Evolutionary conservation across 306 rosid species (phyloP).

Genomic region (Castanea sativa): DNA sequence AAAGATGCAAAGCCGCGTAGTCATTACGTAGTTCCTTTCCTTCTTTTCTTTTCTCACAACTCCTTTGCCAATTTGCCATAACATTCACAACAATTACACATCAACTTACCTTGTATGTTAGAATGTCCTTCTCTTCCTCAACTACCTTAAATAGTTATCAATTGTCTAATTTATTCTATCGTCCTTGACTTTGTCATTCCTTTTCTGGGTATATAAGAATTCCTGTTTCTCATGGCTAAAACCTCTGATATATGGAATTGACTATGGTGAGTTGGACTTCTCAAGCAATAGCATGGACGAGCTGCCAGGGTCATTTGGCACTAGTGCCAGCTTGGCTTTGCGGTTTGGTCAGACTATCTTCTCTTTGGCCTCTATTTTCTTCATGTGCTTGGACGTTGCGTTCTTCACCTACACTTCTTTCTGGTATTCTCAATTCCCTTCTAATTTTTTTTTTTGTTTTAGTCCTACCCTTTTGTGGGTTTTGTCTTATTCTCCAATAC

Average conservation of each 20-base stretch:
- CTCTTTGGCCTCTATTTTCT: conserved; percentile 83
- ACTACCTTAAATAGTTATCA: neutral
- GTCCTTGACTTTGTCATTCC: neutral
- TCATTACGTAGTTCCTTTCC: conserved; percentile 10
- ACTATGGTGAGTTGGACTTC: conserved; percentile 27
- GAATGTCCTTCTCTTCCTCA: neutral
- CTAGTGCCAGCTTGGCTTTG: conserved; percentile 91
- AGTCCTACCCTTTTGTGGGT: conserved; percentile 9
- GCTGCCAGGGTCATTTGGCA: conserved; percentile 88
- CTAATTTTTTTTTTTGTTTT: neutral
- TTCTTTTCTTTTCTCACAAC: neutral
- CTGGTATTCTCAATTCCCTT: conserved; percentile 46
- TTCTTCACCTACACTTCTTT: conserved; percentile 83
- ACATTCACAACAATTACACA: neutral
- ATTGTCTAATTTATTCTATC: neutral
- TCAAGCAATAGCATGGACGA: conserved; percentile 60
- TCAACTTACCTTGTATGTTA: neutral
- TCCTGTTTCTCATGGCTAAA: conserved; percentile 3
- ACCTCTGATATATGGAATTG: conserved; percentile 17
- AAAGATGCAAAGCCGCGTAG: conserved; percentile 21
- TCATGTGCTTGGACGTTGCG: conserved; percentile 73
- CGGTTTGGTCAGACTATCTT: conserved; percentile 85
- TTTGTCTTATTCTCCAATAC: neutral
- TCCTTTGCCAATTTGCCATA: neutral
- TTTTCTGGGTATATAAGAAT: neutral